phyloP scores from a whole-genome alignment of 352 stramenopile species.

The Globisporangium paroecandrum region DNA sequence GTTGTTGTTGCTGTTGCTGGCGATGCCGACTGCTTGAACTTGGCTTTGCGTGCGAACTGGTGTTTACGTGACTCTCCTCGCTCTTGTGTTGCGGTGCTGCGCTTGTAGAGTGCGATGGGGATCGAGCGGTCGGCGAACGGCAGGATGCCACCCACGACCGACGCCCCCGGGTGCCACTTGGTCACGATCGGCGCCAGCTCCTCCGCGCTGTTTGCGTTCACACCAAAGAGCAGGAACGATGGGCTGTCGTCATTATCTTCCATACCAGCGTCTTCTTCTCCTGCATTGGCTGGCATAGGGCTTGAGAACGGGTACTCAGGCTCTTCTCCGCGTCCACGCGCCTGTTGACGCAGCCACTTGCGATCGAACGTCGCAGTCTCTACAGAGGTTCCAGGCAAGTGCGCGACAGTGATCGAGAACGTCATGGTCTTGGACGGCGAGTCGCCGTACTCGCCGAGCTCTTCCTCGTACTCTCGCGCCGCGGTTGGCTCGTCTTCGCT shows the following conservation, averaged over 20 bases:
- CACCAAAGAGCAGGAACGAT: conserved; percentile 58
- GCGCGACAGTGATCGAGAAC: conserved; percentile 37
- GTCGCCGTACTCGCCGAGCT: conserved; percentile 10
- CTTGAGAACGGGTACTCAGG: conserved; percentile 33
- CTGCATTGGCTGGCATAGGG: background rate
- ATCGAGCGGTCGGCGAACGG: conserved; percentile 34
- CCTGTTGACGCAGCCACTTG: conserved; percentile 42
- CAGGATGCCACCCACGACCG: conserved; percentile 43
- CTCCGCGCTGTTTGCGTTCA: conserved; percentile 43
- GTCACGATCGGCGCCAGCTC: conserved; percentile 34
- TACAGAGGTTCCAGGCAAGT: conserved; percentile 44
- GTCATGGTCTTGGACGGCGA: conserved; percentile 15
- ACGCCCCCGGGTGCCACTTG: conserved; percentile 33
- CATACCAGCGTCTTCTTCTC: background rate
- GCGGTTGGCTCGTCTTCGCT: conserved; percentile 4
- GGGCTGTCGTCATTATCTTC: conserved; percentile 8
- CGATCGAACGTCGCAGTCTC: conserved; percentile 47
- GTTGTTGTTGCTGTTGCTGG: background rate
- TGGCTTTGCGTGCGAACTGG: conserved; percentile 10
- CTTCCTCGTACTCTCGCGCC: conserved; percentile 12
- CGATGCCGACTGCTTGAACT: conserved; percentile 1
- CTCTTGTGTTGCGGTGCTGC: background rate
- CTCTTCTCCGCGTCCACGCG: conserved; percentile 28
- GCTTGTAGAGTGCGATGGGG: conserved; percentile 24
- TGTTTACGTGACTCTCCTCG: conserved; percentile 6